These are phyloP conservation scores for Chaetomiaceae sp. DNA, from an alignment of 2,329 filamentous ascomycete species.

Conservation along the genomic window DNA sequence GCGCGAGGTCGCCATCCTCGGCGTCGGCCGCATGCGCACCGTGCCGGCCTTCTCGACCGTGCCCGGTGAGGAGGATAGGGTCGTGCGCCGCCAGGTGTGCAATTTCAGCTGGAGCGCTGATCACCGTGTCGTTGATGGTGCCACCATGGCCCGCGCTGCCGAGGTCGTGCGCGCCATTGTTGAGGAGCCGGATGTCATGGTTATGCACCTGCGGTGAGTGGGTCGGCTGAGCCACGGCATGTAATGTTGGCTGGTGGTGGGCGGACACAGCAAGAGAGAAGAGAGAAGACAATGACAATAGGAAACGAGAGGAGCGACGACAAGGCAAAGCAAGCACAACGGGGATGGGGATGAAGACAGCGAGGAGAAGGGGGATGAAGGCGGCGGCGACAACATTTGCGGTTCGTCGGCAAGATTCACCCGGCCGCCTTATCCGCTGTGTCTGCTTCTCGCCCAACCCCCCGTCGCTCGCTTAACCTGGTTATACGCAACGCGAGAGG, in stretches of 20 bases:
- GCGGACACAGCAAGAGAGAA: neutral
- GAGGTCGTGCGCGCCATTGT: conserved; percentile 72
- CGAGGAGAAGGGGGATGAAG: neutral
- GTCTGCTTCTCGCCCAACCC: conserved; percentile 10
- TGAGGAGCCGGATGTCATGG: conserved; percentile 82
- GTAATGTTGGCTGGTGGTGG: neutral
- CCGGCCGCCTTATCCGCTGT: conserved; percentile 3
- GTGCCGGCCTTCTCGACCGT: conserved; percentile 68
- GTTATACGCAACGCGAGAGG: conserved; percentile 7
- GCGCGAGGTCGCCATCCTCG: conserved; percentile 86
- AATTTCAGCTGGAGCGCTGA: conserved; percentile 97
- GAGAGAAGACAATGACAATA: no score
- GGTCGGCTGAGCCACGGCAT: neutral
- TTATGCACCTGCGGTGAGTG: conserved; percentile 68
- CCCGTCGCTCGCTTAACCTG: no score
- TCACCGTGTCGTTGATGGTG: conserved; percentile 89
- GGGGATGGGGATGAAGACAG: no score
- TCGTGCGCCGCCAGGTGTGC: conserved; percentile 73
- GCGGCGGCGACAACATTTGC: no score
- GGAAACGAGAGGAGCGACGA: no score
- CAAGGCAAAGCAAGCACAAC: no score
- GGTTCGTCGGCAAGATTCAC: no score
- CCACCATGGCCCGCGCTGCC: conserved; percentile 87
- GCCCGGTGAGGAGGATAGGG: conserved; percentile 46
- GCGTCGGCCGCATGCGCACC: conserved; percentile 73